A percentile compares a stretch with the other conserved stretches of the same genome.
phyloP scores from a whole-genome alignment of 179 eudicot genomes.

The Patellifolia procumbens region DNA sequence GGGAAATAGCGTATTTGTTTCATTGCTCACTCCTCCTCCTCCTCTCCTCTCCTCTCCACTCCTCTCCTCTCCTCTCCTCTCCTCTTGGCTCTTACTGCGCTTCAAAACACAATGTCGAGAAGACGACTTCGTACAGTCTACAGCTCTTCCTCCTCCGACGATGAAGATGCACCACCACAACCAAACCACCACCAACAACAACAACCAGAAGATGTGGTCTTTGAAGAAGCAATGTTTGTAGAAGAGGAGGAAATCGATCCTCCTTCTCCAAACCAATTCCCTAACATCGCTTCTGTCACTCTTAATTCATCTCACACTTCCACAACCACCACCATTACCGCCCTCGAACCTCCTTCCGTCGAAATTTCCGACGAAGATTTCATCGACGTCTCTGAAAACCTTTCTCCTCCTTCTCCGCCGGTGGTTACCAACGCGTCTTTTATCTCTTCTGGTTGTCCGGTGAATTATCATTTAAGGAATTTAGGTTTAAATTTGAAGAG shows the following conservation, averaged over 20 bases:
- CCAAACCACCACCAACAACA: background rate
- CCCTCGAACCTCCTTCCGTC: slow-evolving; percentile 18
- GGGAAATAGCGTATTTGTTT: slow-evolving; percentile 4
- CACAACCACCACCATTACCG: slow-evolving; percentile 10
- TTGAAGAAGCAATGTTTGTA: slow-evolving; percentile 14
- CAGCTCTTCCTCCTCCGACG: slow-evolving; percentile 29
- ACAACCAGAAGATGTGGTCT: background rate
- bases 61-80: background rate
- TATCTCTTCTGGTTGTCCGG: slow-evolving; percentile 35
- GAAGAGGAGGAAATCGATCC: slow-evolving; percentile 18
- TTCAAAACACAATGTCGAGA: slow-evolving; percentile 17
- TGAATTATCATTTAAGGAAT: slow-evolving; percentile 39
- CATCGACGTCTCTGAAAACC: slow-evolving; percentile 49
- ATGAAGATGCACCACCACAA: background rate
- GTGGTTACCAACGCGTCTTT: slow-evolving; percentile 1
- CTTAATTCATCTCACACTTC: slow-evolving; percentile 25
- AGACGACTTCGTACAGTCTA: slow-evolving; percentile 25
- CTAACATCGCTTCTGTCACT: slow-evolving; percentile 29
- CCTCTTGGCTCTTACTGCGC: too few species aligned
- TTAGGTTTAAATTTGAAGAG: slow-evolving; percentile 59
- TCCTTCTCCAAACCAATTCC: slow-evolving; percentile 16
- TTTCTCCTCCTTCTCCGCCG: slow-evolving; percentile 42
- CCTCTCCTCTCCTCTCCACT: background rate
- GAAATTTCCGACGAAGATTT: slow-evolving; percentile 42
- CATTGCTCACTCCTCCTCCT: background rate